phyloP scores from a whole-genome alignment of 106 monocot species.

The Vanilla planifolia region DNA sequence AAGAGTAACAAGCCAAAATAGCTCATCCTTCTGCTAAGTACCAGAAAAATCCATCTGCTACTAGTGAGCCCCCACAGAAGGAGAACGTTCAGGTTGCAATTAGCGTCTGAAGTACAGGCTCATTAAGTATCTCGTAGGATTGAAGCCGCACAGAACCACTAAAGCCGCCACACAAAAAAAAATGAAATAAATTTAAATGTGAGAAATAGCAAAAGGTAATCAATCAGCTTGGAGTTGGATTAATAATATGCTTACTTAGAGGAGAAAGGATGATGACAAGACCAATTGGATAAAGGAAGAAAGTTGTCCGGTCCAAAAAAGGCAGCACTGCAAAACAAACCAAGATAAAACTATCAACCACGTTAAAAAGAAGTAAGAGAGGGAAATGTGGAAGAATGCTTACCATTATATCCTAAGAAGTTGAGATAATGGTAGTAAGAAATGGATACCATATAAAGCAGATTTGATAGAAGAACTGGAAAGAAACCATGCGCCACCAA shows the following conservation, averaged over 20 bases:
- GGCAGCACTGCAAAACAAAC: constrained; percentile 62
- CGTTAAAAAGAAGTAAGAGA: neutral
- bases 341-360: no score
- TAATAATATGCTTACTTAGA: constrained; percentile 44
- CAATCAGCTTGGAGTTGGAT: neutral
- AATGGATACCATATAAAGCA: constrained; percentile 80
- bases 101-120: constrained; percentile 62
- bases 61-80: no score
- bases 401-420: constrained; percentile 98
- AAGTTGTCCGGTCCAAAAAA: constrained; percentile 93
- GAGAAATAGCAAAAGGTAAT: neutral
- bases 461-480: constrained; percentile 81
- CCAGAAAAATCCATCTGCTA: no score
- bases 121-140: constrained; percentile 89
- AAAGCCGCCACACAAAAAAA: constrained; percentile 11
- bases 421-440: constrained; percentile 95
- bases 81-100: no score
- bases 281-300: constrained; percentile 98
- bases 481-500: constrained; percentile 87
- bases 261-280: constrained; percentile 84
- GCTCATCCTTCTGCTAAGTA: no score
- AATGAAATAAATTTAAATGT: neutral
- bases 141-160: constrained; percentile 91
- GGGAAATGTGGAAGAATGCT: neutral
- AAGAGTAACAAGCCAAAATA: no score